Evolutionary conservation across 192 early-diverging fungal species (phyloP).

Genomic region (Umbelopsis sp.): DNA sequence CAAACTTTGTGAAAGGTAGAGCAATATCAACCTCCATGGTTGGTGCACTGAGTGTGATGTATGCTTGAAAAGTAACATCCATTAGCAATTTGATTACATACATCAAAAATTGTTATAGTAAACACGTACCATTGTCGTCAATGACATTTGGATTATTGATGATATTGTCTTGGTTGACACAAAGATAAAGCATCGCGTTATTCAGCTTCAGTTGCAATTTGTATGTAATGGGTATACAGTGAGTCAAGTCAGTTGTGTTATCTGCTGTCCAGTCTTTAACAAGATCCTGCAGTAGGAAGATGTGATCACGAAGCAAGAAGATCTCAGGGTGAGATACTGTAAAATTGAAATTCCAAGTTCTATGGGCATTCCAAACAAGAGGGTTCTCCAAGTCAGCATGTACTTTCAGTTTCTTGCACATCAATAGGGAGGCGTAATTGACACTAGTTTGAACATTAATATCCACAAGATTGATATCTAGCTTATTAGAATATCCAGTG

Average conservation of each 20-base stretch:
- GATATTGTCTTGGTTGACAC: conserved; percentile 77
- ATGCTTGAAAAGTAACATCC: conserved; percentile 14
- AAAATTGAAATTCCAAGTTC: conserved; percentile 69
- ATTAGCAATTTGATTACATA: background rate
- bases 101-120: background rate
- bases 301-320: conserved; percentile 75
- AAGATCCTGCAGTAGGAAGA: conserved; percentile 73
- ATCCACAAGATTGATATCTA: conserved; percentile 53
- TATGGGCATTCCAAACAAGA: conserved; percentile 67
- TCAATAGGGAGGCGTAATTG: conserved; percentile 65
- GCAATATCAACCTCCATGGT: conserved; percentile 41
- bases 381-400: conserved; percentile 58
- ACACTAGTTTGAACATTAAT: conserved; percentile 62
- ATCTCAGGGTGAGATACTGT: conserved; percentile 45
- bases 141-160: conserved; percentile 70
- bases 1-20: conserved; percentile 60
- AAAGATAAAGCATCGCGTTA: conserved; percentile 58
- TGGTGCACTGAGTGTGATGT: conserved; percentile 31
- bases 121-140: conserved; percentile 70
- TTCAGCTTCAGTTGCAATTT: conserved; percentile 50
- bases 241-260: conserved; percentile 49
- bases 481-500: conserved; percentile 55
- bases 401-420: conserved; percentile 51
- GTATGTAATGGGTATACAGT: conserved; percentile 75
- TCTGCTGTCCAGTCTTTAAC: conserved; percentile 66